Evolutionary conservation across 2,329 filamentous ascomycete genomes (phyloP).

Genomic region (Pseudogymnoascus sp.): DNA sequence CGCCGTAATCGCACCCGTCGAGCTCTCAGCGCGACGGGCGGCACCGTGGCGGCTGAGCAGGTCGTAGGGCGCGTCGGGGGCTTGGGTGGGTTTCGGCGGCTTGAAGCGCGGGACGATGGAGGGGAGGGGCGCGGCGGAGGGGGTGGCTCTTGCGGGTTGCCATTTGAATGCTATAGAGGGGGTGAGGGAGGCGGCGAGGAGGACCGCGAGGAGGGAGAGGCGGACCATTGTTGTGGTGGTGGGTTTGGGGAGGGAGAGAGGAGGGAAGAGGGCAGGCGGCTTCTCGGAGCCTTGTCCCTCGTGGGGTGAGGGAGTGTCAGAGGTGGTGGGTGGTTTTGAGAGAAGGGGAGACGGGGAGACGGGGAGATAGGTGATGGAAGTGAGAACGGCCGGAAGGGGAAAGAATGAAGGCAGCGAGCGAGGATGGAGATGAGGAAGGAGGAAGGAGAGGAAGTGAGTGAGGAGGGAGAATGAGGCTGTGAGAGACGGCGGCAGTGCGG

Average conservation of each 20-base stretch:
- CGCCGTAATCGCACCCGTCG: slow-evolving; percentile 22
- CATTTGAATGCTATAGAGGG: not conserved
- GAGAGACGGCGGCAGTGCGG: not conserved
- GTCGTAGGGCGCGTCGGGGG: slow-evolving; percentile 10
- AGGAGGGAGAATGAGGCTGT: not conserved
- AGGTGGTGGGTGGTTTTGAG: not conserved
- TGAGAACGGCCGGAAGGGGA: not conserved
- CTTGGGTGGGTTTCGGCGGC: slow-evolving; percentile 27
- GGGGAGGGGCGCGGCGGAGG: not conserved
- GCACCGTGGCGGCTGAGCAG: slow-evolving; percentile 28
- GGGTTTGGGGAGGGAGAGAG: not conserved
- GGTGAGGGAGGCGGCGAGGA: not conserved
- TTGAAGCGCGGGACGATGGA: not conserved
- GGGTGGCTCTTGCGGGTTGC: not conserved
- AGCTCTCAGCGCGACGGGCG: slow-evolving; percentile 3
- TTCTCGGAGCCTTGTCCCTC: not conserved
- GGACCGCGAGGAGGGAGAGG: not conserved
- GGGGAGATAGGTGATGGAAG: not conserved
- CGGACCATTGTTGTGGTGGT: not conserved
- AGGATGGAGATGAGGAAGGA: not conserved
- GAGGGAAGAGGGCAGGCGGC: not conserved
- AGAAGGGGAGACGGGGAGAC: too few species aligned
- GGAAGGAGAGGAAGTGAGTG: not conserved
- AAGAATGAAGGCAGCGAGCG: not conserved
- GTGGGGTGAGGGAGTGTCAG: not conserved